A percentile compares a stretch with the other conserved stretches of the same genome.
phyloP scores from a whole-genome alignment of 441 rosid genomes.

The Pelargonium myrrhifolium region DNA sequence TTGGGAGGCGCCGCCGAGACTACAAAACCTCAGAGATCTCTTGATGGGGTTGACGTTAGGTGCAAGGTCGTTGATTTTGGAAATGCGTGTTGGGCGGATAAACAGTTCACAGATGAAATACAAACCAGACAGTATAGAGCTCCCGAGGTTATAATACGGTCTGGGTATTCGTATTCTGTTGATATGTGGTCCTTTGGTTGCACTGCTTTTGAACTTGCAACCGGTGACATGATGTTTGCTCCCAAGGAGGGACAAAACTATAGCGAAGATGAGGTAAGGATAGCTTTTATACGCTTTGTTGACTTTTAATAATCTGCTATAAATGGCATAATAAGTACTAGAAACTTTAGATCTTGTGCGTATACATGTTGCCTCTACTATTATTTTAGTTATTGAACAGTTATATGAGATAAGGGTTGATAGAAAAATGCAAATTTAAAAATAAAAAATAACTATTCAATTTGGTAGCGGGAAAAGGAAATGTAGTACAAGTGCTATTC shows the following conservation, averaged over 20 bases:
- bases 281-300: neutral
- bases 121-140: constrained; percentile 69
- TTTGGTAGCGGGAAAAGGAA: no score
- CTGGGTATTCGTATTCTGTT: constrained; percentile 54
- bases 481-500: no score
- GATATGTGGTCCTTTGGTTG: constrained; percentile 78
- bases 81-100: constrained; percentile 73
- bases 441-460: no score
- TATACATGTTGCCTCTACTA: no score
- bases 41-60: constrained; percentile 38
- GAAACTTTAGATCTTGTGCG: no score
- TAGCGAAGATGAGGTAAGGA: constrained; percentile 59
- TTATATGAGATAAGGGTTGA: no score
- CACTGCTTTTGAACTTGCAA: constrained; percentile 60
- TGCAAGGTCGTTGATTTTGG: constrained; percentile 75
- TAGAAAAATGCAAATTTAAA: no score
- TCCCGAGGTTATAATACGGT: constrained; percentile 65
- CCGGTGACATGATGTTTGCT: constrained; percentile 66
- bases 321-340: neutral
- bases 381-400: no score
- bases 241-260: constrained; percentile 70
- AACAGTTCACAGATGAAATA: constrained; percentile 66
- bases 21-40: constrained; percentile 34
- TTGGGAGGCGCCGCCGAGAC: constrained; percentile 42
- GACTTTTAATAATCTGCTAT: neutral